Evolutionary conservation across 1,284 basidiomycete genomes (phyloP), one percentile per base, ranked within the genome.

Genomic region (Leccinum ponderosum): DNA sequence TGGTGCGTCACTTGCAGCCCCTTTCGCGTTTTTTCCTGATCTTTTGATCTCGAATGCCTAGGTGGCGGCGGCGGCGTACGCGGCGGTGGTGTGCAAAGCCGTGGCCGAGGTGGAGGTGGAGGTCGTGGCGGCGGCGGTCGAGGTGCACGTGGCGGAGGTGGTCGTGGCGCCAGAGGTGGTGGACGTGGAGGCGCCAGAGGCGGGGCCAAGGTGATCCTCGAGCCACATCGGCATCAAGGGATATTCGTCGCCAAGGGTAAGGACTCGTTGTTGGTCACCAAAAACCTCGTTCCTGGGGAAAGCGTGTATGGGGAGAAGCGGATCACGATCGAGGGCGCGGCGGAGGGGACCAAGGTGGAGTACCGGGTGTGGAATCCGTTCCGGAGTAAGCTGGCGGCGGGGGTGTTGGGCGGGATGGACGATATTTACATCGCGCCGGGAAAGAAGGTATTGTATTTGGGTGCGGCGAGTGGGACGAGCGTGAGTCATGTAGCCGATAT

Each of bases 331-430:
- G 91, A 94, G 8, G 87, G 87, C 4, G 86, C 84, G 55, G 84
- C 86, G 61, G 91, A 92, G 55, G 92, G 88, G 59, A 90, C 89
- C 62, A 99, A 99, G 82, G 84, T 90, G 69, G 97, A 99, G 78
- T 99, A 98, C 80, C 86, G 97, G 64, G 97, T 99, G 37, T 99
- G 97, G 97, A 99, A 99, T 81, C 97, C 97, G 61, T 99, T 99
- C 89, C 86, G 97, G 68, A 91, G 87, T 75, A 99, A 99, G 84
- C 80, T 99, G 69, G 97, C 97, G 37, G 97, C 97, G 47, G 97
- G 97, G 80, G 93, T 99, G 58, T 83, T 99, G 61, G 95, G 95
- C 71, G 97, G 97, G 75, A 82, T 99, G 74, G 97, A 98, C 75
- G 80, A 95, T 69, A 95, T 99, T 68, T 95, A 87, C 80, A 97